Evolutionary conservation across 306 rosid species (phyloP).

Genomic region (cucumber (Cucumis sativus)): Cucumber_9930_V3 NC_026656.2:19196001-19196500

Average conservation of each 20-base stretch:
- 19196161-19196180: background rate
- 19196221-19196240: background rate
- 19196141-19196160: background rate
- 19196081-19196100: conserved; percentile 53
- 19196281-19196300: conserved; percentile 2
- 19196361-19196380: no score
- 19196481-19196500: no score
- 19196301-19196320: background rate
- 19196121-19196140: background rate
- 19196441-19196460: no score
- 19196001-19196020: background rate
- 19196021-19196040: background rate
- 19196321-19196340: background rate
- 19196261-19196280: background rate
- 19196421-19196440: no score
- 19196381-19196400: no score
- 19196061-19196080: conserved; percentile 54
- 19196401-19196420: no score
- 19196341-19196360: no score
- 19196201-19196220: background rate
- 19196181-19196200: background rate
- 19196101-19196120: conserved; percentile 27
- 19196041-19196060: conserved; percentile 45
- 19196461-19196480: no score
- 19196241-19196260: background rate